These are phyloP conservation scores for Botrytis aclada DNA, from an alignment of 2,329 filamentous ascomycete species.

Conservation along the genomic window DNA sequence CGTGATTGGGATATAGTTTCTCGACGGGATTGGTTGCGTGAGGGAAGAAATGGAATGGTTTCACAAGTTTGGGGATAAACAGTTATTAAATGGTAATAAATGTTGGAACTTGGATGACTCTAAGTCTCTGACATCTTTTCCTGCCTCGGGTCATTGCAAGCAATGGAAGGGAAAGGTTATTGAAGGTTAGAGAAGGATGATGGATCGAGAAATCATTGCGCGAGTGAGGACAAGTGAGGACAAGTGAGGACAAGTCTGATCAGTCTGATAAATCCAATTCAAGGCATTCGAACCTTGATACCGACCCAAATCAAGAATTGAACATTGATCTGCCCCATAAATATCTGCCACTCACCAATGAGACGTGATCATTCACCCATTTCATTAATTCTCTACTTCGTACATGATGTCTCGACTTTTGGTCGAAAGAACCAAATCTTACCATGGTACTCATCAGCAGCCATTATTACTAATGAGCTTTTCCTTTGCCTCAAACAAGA, in stretches of 20 bases:
- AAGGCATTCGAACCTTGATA: not conserved
- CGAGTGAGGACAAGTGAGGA: not conserved
- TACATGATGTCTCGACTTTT: not conserved
- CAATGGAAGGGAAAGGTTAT: not conserved
- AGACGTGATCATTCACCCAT: not conserved
- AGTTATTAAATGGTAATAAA: not conserved
- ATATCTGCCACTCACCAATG: not conserved
- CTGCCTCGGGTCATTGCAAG: not conserved
- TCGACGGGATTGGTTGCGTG: not conserved
- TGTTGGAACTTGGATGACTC: not conserved
- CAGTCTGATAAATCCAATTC: no score
- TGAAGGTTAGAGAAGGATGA: not conserved
- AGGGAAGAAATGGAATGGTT: not conserved
- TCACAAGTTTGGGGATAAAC: not conserved
- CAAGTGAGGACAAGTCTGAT: no score
- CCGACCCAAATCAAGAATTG: not conserved
- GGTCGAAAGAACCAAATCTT: not conserved
- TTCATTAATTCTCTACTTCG: not conserved
- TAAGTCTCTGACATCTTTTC: not conserved
- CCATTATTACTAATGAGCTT: no score
- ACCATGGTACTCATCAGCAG: not conserved
- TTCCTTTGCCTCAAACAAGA: not conserved
- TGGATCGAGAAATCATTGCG: not conserved
- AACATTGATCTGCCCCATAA: not conserved
- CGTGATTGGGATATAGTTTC: not conserved